Evolutionary conservation across 139 green algal species (phyloP).

Genomic region (Auxenochlorella pyrenoidosa): DNA sequence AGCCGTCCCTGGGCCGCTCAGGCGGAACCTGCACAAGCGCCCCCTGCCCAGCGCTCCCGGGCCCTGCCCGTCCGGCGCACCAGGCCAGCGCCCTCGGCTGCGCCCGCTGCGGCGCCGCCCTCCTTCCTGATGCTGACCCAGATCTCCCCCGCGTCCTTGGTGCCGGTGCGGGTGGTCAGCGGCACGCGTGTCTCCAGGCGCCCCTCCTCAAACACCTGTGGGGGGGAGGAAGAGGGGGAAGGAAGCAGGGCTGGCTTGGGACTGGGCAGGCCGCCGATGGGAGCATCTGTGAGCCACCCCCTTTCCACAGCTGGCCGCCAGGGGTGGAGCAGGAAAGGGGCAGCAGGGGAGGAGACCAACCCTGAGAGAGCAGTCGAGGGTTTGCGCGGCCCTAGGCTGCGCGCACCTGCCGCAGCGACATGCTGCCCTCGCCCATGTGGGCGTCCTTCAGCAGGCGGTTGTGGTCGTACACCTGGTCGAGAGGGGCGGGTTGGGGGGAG

Average conservation of each 20-base stretch:
- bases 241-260: neutral
- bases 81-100: neutral
- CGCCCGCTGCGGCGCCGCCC: neutral
- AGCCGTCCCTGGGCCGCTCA: neutral
- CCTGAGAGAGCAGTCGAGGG: too few relatives aligned
- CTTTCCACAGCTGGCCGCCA: neutral
- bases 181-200: conserved; percentile 40
- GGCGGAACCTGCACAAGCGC: neutral
- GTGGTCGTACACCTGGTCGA: conserved; percentile 41
- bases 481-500: neutral
- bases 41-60: neutral
- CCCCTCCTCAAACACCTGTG: conserved; percentile 43
- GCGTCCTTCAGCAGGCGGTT: conserved; percentile 46
- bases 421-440: conserved; percentile 40
- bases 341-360: neutral
- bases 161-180: conserved; percentile 42
- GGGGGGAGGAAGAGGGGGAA: neutral
- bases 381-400: too few relatives aligned
- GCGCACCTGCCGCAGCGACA: conserved; percentile 46
- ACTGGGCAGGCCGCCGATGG: too few relatives aligned
- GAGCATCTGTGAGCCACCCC: too few relatives aligned
- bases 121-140: conserved; percentile 41
- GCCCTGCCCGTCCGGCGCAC: neutral
- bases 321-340: neutral
- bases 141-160: conserved; percentile 48